phyloP scores from a whole-genome alignment of 2,329 filamentous ascomycete species.

The Trichoderma oligosporum region DNA sequence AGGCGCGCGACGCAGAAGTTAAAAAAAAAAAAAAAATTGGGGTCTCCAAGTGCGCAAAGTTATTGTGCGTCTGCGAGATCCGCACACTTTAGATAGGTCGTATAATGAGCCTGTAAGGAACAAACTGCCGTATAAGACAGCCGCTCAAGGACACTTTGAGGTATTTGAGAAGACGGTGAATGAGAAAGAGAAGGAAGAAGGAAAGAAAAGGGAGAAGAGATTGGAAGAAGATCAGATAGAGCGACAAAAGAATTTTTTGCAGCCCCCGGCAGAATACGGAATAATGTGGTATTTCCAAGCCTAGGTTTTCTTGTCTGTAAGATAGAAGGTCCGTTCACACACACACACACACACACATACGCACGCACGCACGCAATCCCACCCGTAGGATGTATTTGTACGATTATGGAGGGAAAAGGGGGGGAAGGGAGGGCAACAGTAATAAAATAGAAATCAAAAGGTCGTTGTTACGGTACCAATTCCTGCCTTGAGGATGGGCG shows the following conservation, averaged over 20 bases:
- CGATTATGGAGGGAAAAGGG: not conserved
- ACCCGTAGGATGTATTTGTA: not conserved
- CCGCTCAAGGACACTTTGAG: not conserved
- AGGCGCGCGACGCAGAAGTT: not conserved
- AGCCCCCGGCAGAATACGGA: constrained; percentile 21
- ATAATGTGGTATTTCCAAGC: constrained; percentile 19
- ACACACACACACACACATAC: not conserved
- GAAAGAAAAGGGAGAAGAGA: not conserved
- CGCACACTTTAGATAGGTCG: not conserved
- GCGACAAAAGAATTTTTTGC: constrained; percentile 1
- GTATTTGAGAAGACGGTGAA: not conserved
- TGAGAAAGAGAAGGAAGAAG: not conserved
- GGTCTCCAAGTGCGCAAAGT: constrained; percentile 2
- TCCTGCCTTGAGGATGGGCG: constrained; percentile 14
- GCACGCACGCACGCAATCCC: not conserved
- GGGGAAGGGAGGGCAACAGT: constrained; percentile 3
- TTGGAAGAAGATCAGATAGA: not conserved
- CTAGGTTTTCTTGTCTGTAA: constrained; percentile 10
- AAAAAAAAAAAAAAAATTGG: constrained; percentile 7
- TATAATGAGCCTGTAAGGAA: not conserved
- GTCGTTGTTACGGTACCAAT: constrained; percentile 5
- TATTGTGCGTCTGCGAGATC: constrained; percentile 13
- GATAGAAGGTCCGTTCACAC: constrained; percentile 21
- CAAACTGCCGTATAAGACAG: not conserved
- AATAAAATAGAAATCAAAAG: constrained; percentile 1